Evolutionary conservation across 2,329 filamentous ascomycete species (phyloP).

Genomic region (Curvularia hawaiiensis): DNA sequence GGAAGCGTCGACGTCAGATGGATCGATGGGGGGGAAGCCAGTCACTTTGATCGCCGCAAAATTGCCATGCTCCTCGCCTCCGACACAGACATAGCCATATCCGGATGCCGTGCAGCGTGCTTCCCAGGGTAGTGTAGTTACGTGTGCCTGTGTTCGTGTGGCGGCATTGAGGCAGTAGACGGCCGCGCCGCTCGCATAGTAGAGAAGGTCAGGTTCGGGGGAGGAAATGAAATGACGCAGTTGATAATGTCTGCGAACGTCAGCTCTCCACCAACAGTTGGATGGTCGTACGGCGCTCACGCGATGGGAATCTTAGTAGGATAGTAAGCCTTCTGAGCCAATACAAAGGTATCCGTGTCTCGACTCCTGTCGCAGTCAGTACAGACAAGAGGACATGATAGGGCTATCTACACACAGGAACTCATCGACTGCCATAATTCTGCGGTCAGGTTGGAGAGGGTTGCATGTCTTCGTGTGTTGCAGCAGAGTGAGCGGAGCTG

Average conservation of each 20-base stretch:
- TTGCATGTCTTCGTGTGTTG: constrained; percentile 33
- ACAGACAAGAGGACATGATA: neutral
- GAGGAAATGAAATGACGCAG: constrained; percentile 88
- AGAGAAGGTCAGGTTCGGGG: constrained; percentile 76
- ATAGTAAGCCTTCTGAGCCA: constrained; percentile 53
- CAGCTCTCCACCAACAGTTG: constrained; percentile 12
- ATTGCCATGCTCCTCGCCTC: constrained; percentile 81
- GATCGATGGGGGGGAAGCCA: constrained; percentile 48
- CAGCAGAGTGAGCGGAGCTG: constrained; percentile 17
- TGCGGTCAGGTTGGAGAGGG: constrained; percentile 30
- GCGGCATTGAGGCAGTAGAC: constrained; percentile 64
- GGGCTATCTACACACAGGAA: constrained; percentile 34
- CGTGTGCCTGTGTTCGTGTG: constrained; percentile 73
- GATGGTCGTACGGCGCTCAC: constrained; percentile 37
- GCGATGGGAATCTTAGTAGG: constrained; percentile 56
- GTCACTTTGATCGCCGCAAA: constrained; percentile 77
- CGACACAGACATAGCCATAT: constrained; percentile 87
- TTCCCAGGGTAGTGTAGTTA: constrained; percentile 69
- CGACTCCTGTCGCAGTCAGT: constrained; percentile 48
- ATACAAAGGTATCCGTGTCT: constrained; percentile 53
- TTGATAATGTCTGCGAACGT: constrained; percentile 73
- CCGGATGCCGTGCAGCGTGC: constrained; percentile 87
- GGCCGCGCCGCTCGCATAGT: constrained; percentile 79
- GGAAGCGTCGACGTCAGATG: constrained; percentile 61
- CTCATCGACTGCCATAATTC: constrained; percentile 48